phyloP scores from a whole-genome alignment of 257 asterid species.

The Capsicum rhomboideum region DNA sequence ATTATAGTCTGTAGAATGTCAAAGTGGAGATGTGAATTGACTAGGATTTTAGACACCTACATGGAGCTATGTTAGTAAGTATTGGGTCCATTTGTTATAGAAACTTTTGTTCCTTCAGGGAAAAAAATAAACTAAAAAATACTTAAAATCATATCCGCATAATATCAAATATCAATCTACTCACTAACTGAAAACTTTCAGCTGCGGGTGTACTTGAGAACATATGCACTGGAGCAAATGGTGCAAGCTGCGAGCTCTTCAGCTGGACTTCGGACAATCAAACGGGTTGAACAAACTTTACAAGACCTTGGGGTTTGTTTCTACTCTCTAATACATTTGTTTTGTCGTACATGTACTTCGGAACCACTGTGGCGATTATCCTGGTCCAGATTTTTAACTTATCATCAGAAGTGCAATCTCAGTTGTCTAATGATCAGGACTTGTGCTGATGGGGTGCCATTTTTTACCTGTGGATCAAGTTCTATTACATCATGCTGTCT shows the following conservation, averaged over 20 bases:
- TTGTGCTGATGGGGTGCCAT: not conserved
- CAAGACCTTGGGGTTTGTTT: conserved; percentile 96
- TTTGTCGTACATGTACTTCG: not conserved
- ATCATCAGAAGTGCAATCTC: not conserved
- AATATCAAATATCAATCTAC: not conserved
- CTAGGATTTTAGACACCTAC: not conserved
- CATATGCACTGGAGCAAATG: conserved; percentile 91
- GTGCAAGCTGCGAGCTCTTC: conserved; percentile 99
- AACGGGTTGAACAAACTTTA: conserved; percentile 91
- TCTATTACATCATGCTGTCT: not conserved
- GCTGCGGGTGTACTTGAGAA: conserved; percentile 82
- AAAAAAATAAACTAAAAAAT: not conserved
- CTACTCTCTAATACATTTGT: conserved; percentile 1
- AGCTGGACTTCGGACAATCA: conserved; percentile 93
- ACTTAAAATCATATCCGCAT: not conserved
- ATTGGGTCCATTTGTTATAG: not conserved
- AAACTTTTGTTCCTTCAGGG: not conserved
- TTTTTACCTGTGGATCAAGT: not conserved
- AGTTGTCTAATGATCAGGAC: not conserved
- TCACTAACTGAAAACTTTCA: conserved; percentile 34
- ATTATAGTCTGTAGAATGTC: not conserved
- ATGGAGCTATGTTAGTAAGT: not conserved
- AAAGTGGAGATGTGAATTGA: not conserved
- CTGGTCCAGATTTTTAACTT: not conserved
- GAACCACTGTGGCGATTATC: not conserved